phyloP scores from a whole-genome alignment of 768 basidiomycete genomes.

The Podaxis carcinomalis region DNA sequence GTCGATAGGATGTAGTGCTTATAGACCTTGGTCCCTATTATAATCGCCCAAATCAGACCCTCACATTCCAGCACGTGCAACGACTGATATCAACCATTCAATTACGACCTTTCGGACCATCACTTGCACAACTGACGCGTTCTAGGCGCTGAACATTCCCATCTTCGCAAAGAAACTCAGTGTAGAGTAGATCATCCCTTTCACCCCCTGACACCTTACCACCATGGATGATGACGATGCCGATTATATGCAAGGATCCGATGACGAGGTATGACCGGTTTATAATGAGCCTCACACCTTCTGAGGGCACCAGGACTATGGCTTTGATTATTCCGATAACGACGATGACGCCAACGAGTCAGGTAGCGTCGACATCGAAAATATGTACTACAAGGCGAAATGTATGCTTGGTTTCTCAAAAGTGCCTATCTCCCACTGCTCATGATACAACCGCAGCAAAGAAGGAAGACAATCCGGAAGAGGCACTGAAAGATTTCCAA shows the following conservation, averaged over 20 bases:
- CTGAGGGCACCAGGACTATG: slow-evolving; percentile 66
- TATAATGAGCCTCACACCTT: slow-evolving; percentile 7
- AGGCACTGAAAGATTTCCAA: slow-evolving; percentile 85
- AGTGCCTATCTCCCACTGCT: not conserved
- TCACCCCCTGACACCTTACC: not conserved
- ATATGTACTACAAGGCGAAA: slow-evolving; percentile 98
- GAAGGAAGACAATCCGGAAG: slow-evolving; percentile 93
- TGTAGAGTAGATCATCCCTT: not conserved
- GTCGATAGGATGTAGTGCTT: not conserved
- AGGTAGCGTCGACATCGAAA: slow-evolving; percentile 88
- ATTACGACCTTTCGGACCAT: not conserved
- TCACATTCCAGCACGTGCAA: not conserved
- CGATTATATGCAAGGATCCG: slow-evolving; percentile 89
- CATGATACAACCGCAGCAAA: slow-evolving; percentile 49
- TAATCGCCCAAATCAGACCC: too few relatives aligned
- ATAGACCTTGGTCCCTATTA: too few relatives aligned
- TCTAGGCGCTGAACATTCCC: not conserved
- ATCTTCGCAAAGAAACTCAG: not conserved
- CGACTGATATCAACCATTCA: not conserved
- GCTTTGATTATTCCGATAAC: slow-evolving; percentile 93
- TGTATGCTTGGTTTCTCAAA: slow-evolving; percentile 43
- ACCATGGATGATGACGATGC: slow-evolving; percentile 91
- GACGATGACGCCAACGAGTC: slow-evolving; percentile 81
- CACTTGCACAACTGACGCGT: not conserved
- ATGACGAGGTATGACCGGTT: slow-evolving; percentile 61